Percentiles rank a stretch among this genome's conserved stretches.
phyloP scores from a whole-genome alignment of 768 basidiomycete species.

The Amyloporia xantha region DNA sequence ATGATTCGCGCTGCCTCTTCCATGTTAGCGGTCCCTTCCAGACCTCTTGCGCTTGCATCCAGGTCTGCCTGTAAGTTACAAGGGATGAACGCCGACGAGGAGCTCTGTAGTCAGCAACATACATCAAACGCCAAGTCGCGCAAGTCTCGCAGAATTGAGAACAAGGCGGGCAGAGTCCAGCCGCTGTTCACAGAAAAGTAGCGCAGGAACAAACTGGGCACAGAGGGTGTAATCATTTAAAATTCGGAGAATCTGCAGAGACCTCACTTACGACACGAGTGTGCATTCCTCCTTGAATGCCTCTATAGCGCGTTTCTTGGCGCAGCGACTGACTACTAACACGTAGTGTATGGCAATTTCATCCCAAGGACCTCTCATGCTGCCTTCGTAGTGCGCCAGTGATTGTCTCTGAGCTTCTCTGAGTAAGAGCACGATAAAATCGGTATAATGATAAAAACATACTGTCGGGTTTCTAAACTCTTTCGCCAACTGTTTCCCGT shows the following conservation, averaged over 20 bases:
- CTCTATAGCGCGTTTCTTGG: conserved; percentile 57
- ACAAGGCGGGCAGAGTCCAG: conserved; percentile 83
- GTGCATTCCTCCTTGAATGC: conserved; percentile 79
- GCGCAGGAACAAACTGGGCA: conserved; percentile 61
- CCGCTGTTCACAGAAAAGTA: conserved; percentile 77
- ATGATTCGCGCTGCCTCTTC: conserved; percentile 85
- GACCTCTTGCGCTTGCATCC: conserved; percentile 32
- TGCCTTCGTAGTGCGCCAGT: conserved; percentile 46
- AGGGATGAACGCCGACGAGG: neutral
- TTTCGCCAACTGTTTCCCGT: conserved; percentile 70
- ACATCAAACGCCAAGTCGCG: conserved; percentile 85
- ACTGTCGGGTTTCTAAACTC: conserved; percentile 58
- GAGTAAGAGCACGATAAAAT: neutral
- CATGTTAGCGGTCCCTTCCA: conserved; percentile 40
- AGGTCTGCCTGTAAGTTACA: conserved; percentile 54
- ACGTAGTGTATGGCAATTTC: conserved; percentile 83
- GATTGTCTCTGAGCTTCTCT: conserved; percentile 19
- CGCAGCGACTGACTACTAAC: conserved; percentile 63
- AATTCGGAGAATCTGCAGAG: neutral
- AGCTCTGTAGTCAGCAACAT: conserved; percentile 12
- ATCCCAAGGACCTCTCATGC: conserved; percentile 73
- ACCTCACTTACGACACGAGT: conserved; percentile 60
- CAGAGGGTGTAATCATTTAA: neutral
- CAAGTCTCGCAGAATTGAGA: conserved; percentile 74
- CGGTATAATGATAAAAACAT: conserved; percentile 12